phyloP scores from a whole-genome alignment of 2,329 filamentous ascomycete species.

The Aspergillus ochraceoroseus region DNA sequence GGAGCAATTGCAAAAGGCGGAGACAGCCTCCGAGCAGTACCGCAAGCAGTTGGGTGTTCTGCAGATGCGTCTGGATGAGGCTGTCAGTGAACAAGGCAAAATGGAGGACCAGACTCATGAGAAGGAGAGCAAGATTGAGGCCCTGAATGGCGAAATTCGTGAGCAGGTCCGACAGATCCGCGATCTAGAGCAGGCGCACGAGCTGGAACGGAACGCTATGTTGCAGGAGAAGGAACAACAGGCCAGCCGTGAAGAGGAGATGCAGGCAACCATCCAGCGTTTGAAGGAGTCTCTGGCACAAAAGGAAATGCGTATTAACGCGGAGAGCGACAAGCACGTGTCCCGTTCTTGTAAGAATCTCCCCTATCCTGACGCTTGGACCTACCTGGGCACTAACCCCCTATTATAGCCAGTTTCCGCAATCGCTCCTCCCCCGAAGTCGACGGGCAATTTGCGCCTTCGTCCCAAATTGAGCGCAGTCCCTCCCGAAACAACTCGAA shows the following conservation, averaged over 20 bases:
- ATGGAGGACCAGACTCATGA: constrained; percentile 86
- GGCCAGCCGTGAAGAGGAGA: constrained; percentile 75
- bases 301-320: constrained; percentile 55
- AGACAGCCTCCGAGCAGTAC: constrained; percentile 69
- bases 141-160: constrained; percentile 75
- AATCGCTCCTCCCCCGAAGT: constrained; percentile 58
- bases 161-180: constrained; percentile 77
- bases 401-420: constrained; percentile 41
- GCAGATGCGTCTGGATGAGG: constrained; percentile 80
- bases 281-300: constrained; percentile 85
- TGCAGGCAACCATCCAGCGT: constrained; percentile 83
- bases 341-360: constrained; percentile 49
- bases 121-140: constrained; percentile 75
- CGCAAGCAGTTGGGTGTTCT: constrained; percentile 80
- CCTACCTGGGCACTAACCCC: constrained; percentile 19
- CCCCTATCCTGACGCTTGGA: background rate
- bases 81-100: constrained; percentile 73
- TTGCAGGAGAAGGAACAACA: constrained; percentile 91
- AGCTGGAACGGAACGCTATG: constrained; percentile 79
- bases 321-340: constrained; percentile 49
- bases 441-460: constrained; percentile 80
- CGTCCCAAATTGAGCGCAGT: constrained; percentile 76
- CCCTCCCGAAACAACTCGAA: constrained; percentile 87
- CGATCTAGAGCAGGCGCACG: constrained; percentile 89
- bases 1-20: constrained; percentile 73